Base-by-base conservation (phyloP, 148 eudicot species). In the Limonium bicolor region DNA sequence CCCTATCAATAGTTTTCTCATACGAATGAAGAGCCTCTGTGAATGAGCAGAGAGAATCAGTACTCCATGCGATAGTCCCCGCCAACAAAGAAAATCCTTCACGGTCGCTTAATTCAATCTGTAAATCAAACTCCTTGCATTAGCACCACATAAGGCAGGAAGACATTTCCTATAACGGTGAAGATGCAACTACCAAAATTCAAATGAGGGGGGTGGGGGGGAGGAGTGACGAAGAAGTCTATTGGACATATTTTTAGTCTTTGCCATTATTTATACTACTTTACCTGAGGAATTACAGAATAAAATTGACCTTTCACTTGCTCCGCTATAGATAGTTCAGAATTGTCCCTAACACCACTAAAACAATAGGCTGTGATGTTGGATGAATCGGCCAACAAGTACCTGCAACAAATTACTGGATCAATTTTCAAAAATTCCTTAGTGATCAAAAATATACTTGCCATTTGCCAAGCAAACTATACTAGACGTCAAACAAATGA, bases 221-320 rank as follows among this genome's bases (percentile, higher is more conserved):
- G n/a, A n/a, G n/a, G n/a, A n/a, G n/a, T n/a, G n/a, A n/a, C n/a
- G n/a, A n/a, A n/a, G n/a, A n/a, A n/a, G n/a, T n/a, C n/a, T n/a
- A n/a, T n/a, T n/a, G n/a, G n/a, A n/a, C n/a, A n/a, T n/a, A n/a
- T n/a, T n/a, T n/a, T n/a, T n/a, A n/a, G n/a, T n/a, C n/a, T n/a
- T n/a, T n/a, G n/a, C n/a, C n/a, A n/a, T n/a, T n/a, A n/a, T n/a
- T 45, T 45, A 64, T 32, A 66, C 20, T 51, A 41, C 31, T 22
- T 67, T 62, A 92, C 99, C 82, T 81, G 84, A 43, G 99, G 99
- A 63, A 92, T 69, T 30, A 78, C 67, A 38, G 81, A 58, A 66
- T 73, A 77, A 62, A 54, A 67, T 40, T 85, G 78, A 69, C 76
- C 78, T 53, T 41, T 66, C 43, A 53, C 67, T 40, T 35, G 69